Conservation (phyloP, 2,329 filamentous ascomycete genomes). For the Aspergillus chevalieri region DNA sequence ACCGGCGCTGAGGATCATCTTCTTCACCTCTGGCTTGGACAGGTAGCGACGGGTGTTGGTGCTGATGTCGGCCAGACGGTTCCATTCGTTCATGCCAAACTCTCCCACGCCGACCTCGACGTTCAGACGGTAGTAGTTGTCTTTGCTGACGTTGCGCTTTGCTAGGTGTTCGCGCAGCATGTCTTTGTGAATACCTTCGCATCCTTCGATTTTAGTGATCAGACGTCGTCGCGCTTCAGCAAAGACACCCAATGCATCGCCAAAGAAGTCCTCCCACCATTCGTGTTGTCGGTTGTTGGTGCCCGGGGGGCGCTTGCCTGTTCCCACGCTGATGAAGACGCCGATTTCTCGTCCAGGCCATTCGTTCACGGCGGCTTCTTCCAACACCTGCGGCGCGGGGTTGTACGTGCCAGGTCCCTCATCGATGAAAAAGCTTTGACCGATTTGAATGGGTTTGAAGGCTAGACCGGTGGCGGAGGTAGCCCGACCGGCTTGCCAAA, state of each 20-base stretch:
- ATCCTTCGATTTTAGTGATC: slow-evolving; percentile 90
- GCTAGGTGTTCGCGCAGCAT: slow-evolving; percentile 75
- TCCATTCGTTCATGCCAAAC: slow-evolving; percentile 99
- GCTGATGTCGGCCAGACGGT: slow-evolving; percentile 87
- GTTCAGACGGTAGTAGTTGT: slow-evolving; percentile 94
- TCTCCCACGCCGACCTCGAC: slow-evolving; percentile 94
- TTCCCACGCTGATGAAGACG: slow-evolving; percentile 90
- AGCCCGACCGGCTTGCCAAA: slow-evolving; percentile 96
- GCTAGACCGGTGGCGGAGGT: slow-evolving; percentile 85
- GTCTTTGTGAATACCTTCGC: slow-evolving; percentile 79
- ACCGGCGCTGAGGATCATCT: slow-evolving; percentile 68
- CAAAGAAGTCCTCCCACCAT: slow-evolving; percentile 87
- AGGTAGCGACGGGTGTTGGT: slow-evolving; percentile 85
- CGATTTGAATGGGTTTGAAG: slow-evolving; percentile 92
- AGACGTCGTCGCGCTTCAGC: slow-evolving; percentile 80
- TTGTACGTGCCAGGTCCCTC: slow-evolving; percentile 91
- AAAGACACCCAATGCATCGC: slow-evolving; percentile 69
- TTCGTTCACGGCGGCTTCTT: slow-evolving; percentile 86
- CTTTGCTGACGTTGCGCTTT: slow-evolving; percentile 71
- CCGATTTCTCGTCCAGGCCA: slow-evolving; percentile 92
- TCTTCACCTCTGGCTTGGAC: slow-evolving; percentile 64
- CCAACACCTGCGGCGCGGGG: slow-evolving; percentile 73
- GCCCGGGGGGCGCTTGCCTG: slow-evolving; percentile 73
- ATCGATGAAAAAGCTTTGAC: slow-evolving; percentile 89
- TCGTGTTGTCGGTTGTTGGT: slow-evolving; percentile 62